Conservation (phyloP, 2,329 filamentous ascomycete species). For the Fusarium bactridioides region DNA sequence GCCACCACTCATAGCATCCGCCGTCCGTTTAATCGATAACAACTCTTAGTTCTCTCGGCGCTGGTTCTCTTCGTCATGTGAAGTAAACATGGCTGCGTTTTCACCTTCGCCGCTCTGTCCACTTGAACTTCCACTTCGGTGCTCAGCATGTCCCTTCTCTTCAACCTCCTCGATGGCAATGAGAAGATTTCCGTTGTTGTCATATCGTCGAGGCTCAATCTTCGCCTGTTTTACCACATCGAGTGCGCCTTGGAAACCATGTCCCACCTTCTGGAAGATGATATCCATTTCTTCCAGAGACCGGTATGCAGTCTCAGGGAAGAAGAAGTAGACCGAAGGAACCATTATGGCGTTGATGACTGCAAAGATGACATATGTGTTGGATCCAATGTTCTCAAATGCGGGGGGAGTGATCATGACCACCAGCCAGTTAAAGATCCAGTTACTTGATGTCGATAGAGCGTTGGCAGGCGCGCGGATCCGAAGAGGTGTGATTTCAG, state of each 20-base stretch:
- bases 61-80: slow-evolving; percentile 47
- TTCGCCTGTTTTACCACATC: slow-evolving; percentile 49
- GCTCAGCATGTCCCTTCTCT: slow-evolving; percentile 46
- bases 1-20: not conserved
- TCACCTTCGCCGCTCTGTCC: slow-evolving; percentile 28
- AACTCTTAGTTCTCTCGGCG: slow-evolving; percentile 27
- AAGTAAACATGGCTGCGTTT: slow-evolving; percentile 42
- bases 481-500: slow-evolving; percentile 72
- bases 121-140: slow-evolving; percentile 42
- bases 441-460: slow-evolving; percentile 62
- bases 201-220: slow-evolving; percentile 63
- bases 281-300: slow-evolving; percentile 72
- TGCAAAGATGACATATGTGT: slow-evolving; percentile 73
- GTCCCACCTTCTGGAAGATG: slow-evolving; percentile 65
- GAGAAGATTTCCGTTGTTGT: slow-evolving; percentile 66
- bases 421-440: slow-evolving; percentile 70
- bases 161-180: slow-evolving; percentile 54
- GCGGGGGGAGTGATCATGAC: slow-evolving; percentile 70
- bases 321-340: slow-evolving; percentile 67
- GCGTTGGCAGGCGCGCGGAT: slow-evolving; percentile 70
- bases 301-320: slow-evolving; percentile 70
- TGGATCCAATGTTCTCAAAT: slow-evolving; percentile 63
- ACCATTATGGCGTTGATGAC: slow-evolving; percentile 70
- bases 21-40: not conserved
- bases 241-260: slow-evolving; percentile 49